phyloP scores from a whole-genome alignment of 78 protist genomes.

The Mantamonas sphyraenae region DNA sequence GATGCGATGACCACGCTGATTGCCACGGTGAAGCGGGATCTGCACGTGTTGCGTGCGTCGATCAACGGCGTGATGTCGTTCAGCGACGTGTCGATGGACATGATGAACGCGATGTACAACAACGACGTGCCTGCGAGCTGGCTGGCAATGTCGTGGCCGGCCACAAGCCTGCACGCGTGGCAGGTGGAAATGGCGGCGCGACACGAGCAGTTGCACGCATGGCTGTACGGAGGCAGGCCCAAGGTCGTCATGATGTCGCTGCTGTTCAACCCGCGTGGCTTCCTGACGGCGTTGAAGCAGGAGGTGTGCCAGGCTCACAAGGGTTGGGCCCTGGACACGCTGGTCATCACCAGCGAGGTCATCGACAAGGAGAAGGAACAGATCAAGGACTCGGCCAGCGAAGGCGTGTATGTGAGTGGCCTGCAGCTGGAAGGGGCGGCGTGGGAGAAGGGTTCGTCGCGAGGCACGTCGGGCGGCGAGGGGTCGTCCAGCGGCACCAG shows the following conservation, averaged over 20 bases:
- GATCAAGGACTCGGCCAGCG: slow-evolving; percentile 33
- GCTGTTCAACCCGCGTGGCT: slow-evolving; percentile 77
- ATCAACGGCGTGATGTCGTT: slow-evolving; percentile 67
- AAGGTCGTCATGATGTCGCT: slow-evolving; percentile 58
- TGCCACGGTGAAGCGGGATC: slow-evolving; percentile 17
- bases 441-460: slow-evolving; percentile 44
- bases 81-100: slow-evolving; percentile 31
- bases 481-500: too few relatives aligned
- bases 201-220: slow-evolving; percentile 48
- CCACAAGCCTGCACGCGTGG: slow-evolving; percentile 65
- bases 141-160: slow-evolving; percentile 54
- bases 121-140: slow-evolving; percentile 55
- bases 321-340: slow-evolving; percentile 78
- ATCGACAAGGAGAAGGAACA: slow-evolving; percentile 25
- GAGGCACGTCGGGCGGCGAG: too few relatives aligned
- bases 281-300: slow-evolving; percentile 73
- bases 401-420: slow-evolving; percentile 80
- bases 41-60: slow-evolving; percentile 58
- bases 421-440: slow-evolving; percentile 77
- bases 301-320: slow-evolving; percentile 72
- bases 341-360: slow-evolving; percentile 40
- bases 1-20: slow-evolving; percentile 57
- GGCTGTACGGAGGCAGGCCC: slow-evolving; percentile 64
- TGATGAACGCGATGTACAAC: slow-evolving; percentile 42
- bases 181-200: slow-evolving; percentile 38